A percentile compares a stretch with the other conserved stretches of the same genome.
These are phyloP conservation scores for Curvularia sp. DNA, from an alignment of 2,329 filamentous ascomycete species.

Conservation along the genomic window DNA sequence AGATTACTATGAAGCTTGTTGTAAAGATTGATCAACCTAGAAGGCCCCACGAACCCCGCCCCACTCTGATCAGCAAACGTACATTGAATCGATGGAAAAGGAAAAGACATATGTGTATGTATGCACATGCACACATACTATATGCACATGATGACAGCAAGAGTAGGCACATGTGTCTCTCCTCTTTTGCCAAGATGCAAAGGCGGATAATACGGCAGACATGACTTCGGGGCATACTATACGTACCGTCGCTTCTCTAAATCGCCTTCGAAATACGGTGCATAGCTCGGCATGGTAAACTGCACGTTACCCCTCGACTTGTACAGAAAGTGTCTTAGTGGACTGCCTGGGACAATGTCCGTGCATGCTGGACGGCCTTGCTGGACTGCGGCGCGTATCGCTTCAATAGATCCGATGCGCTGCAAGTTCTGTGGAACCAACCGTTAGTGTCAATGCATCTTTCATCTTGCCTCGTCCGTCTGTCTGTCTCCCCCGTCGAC, in stretches of 20 bases:
- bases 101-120: not conserved
- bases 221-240: not conserved
- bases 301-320: slow-evolving; percentile 95
- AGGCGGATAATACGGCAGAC: not conserved
- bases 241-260: slow-evolving; percentile 68
- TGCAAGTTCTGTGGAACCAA: slow-evolving; percentile 56
- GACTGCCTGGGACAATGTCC: slow-evolving; percentile 80
- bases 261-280: slow-evolving; percentile 68
- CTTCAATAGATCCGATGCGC: slow-evolving; percentile 75
- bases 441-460: slow-evolving; percentile 14
- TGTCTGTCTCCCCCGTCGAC: not conserved
- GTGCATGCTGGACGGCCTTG: slow-evolving; percentile 74
- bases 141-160: not conserved
- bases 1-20: slow-evolving; percentile 82
- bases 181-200: not conserved
- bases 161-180: not conserved
- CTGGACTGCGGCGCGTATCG: slow-evolving; percentile 75
- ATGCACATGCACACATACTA: not conserved
- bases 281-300: slow-evolving; percentile 87
- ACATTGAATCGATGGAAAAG: slow-evolving; percentile 11
- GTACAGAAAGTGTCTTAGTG: slow-evolving; percentile 91
- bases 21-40: slow-evolving; percentile 73
- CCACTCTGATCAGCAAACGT: not conserved
- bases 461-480: not conserved
- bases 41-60: not conserved